Conservation (phyloP, 1,284 basidiomycete genomes). For the Malassezia yamatoensis region DNA sequence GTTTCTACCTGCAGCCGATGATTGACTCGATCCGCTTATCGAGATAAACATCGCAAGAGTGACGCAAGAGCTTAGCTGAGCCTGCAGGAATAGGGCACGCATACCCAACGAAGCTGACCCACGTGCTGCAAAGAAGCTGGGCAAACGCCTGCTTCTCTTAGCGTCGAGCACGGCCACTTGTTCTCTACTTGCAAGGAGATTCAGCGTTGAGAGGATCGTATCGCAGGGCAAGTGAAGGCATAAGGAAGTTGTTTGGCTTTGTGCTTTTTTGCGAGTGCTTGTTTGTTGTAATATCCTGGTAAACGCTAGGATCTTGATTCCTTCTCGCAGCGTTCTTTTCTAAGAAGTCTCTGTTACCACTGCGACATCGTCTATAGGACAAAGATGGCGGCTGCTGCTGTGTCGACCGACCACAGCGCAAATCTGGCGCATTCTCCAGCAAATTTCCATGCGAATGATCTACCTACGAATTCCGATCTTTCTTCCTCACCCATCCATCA, state of each 20-base stretch:
- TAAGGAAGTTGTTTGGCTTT: no score
- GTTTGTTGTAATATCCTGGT: no score
- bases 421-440: background rate
- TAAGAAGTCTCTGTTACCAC: no score
- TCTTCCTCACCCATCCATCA: background rate
- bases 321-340: no score
- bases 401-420: background rate
- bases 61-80: background rate
- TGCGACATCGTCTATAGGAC: no score
- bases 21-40: background rate
- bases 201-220: no score
- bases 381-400: background rate
- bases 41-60: background rate
- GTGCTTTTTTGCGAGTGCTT: no score
- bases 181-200: background rate
- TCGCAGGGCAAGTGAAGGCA: no score
- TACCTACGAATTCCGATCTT: background rate
- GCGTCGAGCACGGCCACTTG: background rate
- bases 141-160: background rate
- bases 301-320: no score
- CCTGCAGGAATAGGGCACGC: background rate
- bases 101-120: conserved; percentile 3
- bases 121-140: background rate
- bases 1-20: background rate
- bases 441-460: background rate